Base-by-base conservation (phyloP, 805 yeast species). In the Lipomyces starkeyi region DNA sequence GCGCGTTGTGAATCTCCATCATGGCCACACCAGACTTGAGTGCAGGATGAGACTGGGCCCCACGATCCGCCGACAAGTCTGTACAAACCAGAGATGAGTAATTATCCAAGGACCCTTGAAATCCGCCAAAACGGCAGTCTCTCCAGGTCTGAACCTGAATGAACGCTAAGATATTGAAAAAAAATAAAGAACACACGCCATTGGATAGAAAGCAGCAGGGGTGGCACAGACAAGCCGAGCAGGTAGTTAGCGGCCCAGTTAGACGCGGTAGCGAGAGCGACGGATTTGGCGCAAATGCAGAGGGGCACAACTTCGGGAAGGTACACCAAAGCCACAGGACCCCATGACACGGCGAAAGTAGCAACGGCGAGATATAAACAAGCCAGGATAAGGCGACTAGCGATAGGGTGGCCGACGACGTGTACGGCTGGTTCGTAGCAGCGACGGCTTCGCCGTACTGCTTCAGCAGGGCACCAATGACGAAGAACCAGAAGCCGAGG, bases 341-440 rank as follows among this genome's bases (percentile, higher is more conserved):
- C 94, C 94, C 95, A 91, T 29, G 94, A 85, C 4, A 91, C 83
- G 13, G 94, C 96, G 80, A 89, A 89, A 77, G 88, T 87, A 64
- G 88, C 87, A 72, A 91, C 88, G 76, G 88, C 91, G 69, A 85
- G 71, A 77, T 86, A 85, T 3, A 82, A 78, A 73, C 84, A 83
- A 27, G 86, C 87, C 74, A 86, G 82, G 74, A 84, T 80, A 59
- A 81, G 83, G 76, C 83, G 81, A 47, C 52, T 47, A 13, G 79
- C 74, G 34, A 67, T 73, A 37, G 79, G 69, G 34, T 69, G 66
- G 8, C 78, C 87, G 86, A 79, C 55, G 49, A 83, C 79, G 13
- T 79, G 79, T 64, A 90, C 90, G 52, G 87, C 88, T 74, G 74
- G 53, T 72, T 61, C 60, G 84, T 83, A 1, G 91, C 97, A 70